Conservation (phyloP, 2,329 filamentous ascomycete genomes). For the Tolypocladium endophyticum region DNA sequence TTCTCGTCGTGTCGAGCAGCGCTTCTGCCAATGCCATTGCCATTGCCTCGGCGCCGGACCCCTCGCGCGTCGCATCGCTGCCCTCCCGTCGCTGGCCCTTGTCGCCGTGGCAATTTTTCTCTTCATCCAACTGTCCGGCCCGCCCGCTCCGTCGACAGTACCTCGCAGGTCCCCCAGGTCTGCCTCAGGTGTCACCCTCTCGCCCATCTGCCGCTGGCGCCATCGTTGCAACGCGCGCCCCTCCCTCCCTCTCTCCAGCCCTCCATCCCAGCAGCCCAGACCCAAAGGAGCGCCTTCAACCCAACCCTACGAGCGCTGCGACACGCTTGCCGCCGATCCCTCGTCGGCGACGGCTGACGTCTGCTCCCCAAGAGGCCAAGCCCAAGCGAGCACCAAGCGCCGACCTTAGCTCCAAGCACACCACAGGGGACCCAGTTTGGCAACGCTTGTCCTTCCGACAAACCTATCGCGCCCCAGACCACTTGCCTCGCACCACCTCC, state of each 20-base stretch:
- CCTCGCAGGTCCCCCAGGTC: not conserved
- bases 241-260: not conserved
- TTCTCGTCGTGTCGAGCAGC: not conserved
- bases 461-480: not conserved
- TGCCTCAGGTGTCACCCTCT: not conserved
- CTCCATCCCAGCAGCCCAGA: not conserved
- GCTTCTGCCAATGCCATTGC: no score
- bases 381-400: not conserved
- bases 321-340: not conserved
- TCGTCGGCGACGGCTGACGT: not conserved
- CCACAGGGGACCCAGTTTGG: not conserved
- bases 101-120: not conserved
- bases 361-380: not conserved
- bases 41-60: no score
- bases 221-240: not conserved
- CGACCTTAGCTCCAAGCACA: not conserved
- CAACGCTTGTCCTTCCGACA: not conserved
- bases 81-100: not conserved
- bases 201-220: not conserved
- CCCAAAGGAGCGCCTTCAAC: not conserved
- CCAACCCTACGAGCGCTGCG: not conserved
- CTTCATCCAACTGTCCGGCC: not conserved
- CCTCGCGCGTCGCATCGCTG: no score
- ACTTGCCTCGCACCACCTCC: not conserved
- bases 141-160: not conserved